phyloP scores from a whole-genome alignment of 2,329 filamentous ascomycete genomes.

The Stenocarpella maydis region DNA sequence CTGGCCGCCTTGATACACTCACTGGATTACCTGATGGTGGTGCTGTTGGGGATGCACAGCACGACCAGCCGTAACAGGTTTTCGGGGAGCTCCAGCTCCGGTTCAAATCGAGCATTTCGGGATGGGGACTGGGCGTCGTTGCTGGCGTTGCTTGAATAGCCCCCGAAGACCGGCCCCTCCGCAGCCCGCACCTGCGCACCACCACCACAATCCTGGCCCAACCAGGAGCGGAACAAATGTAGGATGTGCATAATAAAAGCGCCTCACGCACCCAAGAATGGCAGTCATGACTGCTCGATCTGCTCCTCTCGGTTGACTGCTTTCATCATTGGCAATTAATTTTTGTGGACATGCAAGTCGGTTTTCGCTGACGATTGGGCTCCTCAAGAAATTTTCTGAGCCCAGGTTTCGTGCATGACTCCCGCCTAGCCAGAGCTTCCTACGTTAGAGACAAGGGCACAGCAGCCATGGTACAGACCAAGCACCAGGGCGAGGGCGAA shows the following conservation, averaged over 20 bases:
- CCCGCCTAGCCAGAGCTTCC: not conserved
- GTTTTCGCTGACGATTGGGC: not conserved
- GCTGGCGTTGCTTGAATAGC: too few species aligned
- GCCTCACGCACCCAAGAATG: not conserved
- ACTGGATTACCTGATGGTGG: not conserved
- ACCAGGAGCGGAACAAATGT: not conserved
- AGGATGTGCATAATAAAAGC: not conserved
- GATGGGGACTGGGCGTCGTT: not conserved
- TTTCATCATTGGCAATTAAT: not conserved
- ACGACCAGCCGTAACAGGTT: not conserved
- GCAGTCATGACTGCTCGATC: not conserved
- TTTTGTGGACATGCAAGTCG: not conserved
- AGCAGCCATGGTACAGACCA: slow-evolving; percentile 10
- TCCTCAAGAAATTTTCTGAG: slow-evolving; percentile 1
- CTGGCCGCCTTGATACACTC: not conserved
- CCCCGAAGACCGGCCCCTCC: not conserved
- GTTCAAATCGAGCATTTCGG: not conserved
- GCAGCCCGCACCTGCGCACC: slow-evolving; percentile 24
- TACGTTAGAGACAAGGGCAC: not conserved
- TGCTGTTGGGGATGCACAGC: not conserved
- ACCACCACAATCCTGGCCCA: slow-evolving; percentile 13
- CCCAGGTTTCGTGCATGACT: not conserved
- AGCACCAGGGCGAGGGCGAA: not conserved
- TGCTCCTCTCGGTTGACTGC: not conserved
- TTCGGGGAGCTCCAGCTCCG: not conserved